Conservation (phyloP, 2,329 filamentous ascomycete genomes). For the Nemania sp. region DNA sequence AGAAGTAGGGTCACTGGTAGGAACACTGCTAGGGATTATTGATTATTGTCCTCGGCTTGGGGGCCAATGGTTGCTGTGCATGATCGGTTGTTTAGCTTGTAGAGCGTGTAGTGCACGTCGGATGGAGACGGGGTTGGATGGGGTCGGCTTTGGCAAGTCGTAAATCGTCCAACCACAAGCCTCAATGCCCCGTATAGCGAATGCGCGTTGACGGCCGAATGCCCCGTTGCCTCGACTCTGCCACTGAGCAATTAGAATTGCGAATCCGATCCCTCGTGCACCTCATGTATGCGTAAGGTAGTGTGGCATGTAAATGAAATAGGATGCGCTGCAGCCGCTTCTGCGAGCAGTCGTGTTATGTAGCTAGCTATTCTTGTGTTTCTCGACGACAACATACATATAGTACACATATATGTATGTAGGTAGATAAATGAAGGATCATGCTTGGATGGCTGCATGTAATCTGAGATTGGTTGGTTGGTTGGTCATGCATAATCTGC, state of each 20-base stretch:
- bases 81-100: slow-evolving; percentile 41
- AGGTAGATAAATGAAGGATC: neutral
- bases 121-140: slow-evolving; percentile 43
- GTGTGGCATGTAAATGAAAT: neutral
- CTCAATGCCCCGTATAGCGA: slow-evolving; percentile 30
- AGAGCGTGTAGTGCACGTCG: slow-evolving; percentile 35
- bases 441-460: neutral
- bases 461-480: neutral
- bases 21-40: neutral
- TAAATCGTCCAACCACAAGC: slow-evolving; percentile 58
- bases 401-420: neutral
- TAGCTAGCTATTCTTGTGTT: no score
- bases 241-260: slow-evolving; percentile 25
- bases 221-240: slow-evolving; percentile 14
- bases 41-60: slow-evolving; percentile 19
- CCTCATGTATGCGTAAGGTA: neutral
- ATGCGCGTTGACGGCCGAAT: slow-evolving; percentile 22
- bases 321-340: neutral
- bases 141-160: slow-evolving; percentile 47
- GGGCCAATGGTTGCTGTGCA: slow-evolving; percentile 40
- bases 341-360: neutral
- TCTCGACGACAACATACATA: no score
- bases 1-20: no score
- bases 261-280: slow-evolving; percentile 27
- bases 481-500: neutral